Base-by-base conservation (phyloP, 345 rosid species). In the Arabis hirsuta region DNA sequence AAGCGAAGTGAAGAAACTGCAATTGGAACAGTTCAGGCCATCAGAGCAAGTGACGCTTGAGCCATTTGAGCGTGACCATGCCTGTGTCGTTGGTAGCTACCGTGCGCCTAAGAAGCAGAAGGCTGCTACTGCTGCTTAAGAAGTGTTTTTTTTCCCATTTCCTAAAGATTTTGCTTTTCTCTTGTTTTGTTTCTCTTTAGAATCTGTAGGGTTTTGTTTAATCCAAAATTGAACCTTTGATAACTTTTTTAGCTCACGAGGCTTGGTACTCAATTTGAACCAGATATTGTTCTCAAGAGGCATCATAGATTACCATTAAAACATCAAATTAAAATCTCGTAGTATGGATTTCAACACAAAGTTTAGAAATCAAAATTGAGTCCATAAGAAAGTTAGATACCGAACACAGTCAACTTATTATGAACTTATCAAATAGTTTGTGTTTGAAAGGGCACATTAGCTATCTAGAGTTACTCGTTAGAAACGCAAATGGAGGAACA, bases 11-110 rank as follows among this genome's bases (percentile, higher is more conserved):
- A 95, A 86, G 85, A 89, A 88, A 82, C 75, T 95, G 73, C 86
- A 82, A 52, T 82, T 73, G 52, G 98, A 91, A 38, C 96, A 95
- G 73, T 90, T 95, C 86, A 95, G 79, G 76, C 99, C 99, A 5
- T 70, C 76, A 0, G 98, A 95, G 56, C 98, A 95, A 78, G 99
- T 95, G 7, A 95, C 99, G 3, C 93, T 95, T 2, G 99, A 95
- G 88, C 98, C 98, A 3, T 95, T 89, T 42, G 99, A 95, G 82
- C 86, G 98, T 44, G 99, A 95, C 69, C 99, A 95, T 65, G 98
- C 98, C 14, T 91, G 98, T 60, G 99, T 95, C 2, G 90, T 91
- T 0, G 99, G 99, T n/a, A 88, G 79, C 45, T 95, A 95, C 81
- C 83, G 99, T 1, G 54, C 86, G 86, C 91, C 96, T 0, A 95